A percentile compares a stretch with the other conserved stretches of the same genome.
Conservation (phyloP, 2,329 filamentous ascomycete species). For the Didymella arachidicola region DNA sequence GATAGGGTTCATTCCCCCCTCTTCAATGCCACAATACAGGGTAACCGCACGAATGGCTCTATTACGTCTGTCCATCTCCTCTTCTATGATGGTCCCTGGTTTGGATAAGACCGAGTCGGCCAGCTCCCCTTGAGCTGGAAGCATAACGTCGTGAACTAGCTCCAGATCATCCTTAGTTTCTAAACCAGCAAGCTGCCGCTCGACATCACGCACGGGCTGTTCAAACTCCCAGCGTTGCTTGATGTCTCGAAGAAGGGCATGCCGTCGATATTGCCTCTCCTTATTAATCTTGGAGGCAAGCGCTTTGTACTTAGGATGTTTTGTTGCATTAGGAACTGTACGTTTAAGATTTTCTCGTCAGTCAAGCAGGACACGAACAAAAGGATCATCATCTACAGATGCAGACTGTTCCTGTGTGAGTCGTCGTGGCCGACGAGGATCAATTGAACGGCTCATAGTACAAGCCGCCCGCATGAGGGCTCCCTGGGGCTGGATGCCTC, state of each 20-base stretch:
- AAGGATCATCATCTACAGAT: background rate
- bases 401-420: slow-evolving; percentile 26
- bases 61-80: background rate
- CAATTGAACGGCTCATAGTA: slow-evolving; percentile 31
- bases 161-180: background rate
- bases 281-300: background rate
- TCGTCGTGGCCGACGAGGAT: slow-evolving; percentile 20
- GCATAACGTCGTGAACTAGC: background rate
- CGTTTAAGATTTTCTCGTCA: background rate
- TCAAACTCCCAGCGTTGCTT: background rate
- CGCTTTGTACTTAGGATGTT: too few species aligned
- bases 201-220: background rate
- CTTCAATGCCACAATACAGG: background rate
- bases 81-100: background rate
- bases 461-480: slow-evolving; percentile 26
- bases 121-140: background rate
- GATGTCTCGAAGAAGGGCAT: background rate
- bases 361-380: background rate
- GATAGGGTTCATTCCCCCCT: background rate
- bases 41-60: background rate
- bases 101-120: background rate
- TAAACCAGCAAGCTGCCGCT: background rate
- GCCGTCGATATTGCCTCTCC: background rate
- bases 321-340: too few species aligned
- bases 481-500: slow-evolving; percentile 22